Evolutionary conservation across 1,284 basidiomycete genomes (phyloP).

Genomic region (Pseudozyma hubeiensis): DNA sequence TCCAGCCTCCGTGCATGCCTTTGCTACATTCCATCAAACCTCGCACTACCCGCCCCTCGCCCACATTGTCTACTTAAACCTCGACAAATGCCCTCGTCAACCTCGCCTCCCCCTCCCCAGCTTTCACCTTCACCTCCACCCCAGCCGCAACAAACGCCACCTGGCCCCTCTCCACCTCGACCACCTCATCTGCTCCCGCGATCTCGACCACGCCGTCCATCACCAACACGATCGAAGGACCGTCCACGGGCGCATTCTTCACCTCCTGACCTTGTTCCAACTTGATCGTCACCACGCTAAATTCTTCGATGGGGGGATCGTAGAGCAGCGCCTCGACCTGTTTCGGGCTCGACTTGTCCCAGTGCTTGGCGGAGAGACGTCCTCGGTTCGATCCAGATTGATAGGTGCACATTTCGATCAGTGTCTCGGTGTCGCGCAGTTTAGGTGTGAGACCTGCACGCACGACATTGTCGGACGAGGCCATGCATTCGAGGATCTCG

Average conservation of each 20-base stretch:
- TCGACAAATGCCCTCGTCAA: constrained; percentile 47
- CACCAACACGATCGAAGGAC: constrained; percentile 85
- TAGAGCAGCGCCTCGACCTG: constrained; percentile 73
- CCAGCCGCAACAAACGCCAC: constrained; percentile 88
- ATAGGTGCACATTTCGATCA: constrained; percentile 90
- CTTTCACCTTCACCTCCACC: constrained; percentile 70
- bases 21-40: no score
- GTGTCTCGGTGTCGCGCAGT: constrained; percentile 88
- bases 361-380: constrained; percentile 71
- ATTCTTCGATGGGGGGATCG: constrained; percentile 94
- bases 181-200: constrained; percentile 12
- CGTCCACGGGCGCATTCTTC: constrained; percentile 76
- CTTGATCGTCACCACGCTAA: constrained; percentile 81
- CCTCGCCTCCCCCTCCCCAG: background rate
- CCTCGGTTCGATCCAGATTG: constrained; percentile 71
- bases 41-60: no score
- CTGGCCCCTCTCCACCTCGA: constrained; percentile 73
- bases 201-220: constrained; percentile 77
- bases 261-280: constrained; percentile 73
- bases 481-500: constrained; percentile 68
- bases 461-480: constrained; percentile 86
- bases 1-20: no score
- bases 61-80: constrained; percentile 6
- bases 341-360: background rate
- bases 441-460: constrained; percentile 98